A percentile compares a stretch with the other conserved stretches of the same genome.
phyloP scores from a whole-genome alignment of 148 eudicot species.

The Selenicereus undatus region DNA sequence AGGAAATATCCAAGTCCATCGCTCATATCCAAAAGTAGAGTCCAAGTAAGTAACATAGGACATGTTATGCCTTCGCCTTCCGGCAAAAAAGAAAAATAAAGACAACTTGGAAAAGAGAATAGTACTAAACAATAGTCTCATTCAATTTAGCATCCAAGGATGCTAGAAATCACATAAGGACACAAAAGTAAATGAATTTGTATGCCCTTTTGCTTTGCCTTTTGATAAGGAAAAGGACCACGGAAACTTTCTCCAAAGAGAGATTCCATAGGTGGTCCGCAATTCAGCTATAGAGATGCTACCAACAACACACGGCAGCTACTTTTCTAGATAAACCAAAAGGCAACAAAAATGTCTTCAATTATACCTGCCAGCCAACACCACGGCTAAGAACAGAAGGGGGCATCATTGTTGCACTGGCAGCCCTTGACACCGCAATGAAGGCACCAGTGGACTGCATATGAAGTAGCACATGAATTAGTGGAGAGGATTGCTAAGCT shows the following conservation, averaged over 20 bases:
- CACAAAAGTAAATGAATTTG: not conserved
- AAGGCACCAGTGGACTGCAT: slow-evolving; percentile 91
- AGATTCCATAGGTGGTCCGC: not conserved
- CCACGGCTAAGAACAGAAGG: slow-evolving; percentile 97
- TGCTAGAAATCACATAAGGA: not conserved
- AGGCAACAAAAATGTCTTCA: not conserved
- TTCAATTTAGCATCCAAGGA: not conserved
- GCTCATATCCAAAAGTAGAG: not conserved
- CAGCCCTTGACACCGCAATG: slow-evolving; percentile 84
- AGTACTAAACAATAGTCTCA: not conserved
- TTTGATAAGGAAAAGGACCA: not conserved
- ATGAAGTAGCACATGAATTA: slow-evolving; percentile 14
- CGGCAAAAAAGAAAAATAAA: not conserved
- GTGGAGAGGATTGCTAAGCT: not conserved
- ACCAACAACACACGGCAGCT: not conserved
- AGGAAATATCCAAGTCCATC: not conserved
- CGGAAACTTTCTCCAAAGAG: not conserved
- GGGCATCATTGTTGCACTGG: slow-evolving; percentile 96
- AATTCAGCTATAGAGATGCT: not conserved
- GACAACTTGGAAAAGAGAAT: not conserved
- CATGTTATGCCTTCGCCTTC: not conserved
- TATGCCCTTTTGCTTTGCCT: not conserved
- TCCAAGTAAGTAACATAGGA: not conserved
- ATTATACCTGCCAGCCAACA: slow-evolving; percentile 92
- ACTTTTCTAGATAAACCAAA: not conserved